A percentile compares a stretch with the other conserved stretches of the same genome.
Conservation (phyloP, 2,329 filamentous ascomycete genomes). For the Nemania sp. region DNA sequence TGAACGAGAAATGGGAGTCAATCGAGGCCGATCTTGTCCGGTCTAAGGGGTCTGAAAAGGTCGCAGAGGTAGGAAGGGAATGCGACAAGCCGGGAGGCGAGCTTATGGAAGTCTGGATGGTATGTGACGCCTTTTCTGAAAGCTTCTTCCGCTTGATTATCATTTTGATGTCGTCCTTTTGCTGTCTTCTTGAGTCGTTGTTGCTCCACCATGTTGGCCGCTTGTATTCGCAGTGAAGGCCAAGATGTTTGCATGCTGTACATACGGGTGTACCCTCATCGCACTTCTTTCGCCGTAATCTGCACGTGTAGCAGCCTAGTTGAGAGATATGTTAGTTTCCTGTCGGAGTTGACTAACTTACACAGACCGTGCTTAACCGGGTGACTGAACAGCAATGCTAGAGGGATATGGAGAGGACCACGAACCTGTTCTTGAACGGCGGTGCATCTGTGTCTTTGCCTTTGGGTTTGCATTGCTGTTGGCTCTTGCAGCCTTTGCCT, state of each 20-base stretch:
- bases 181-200: slow-evolving; percentile 82
- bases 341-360: slow-evolving; percentile 39
- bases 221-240: slow-evolving; percentile 94
- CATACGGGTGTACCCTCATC: slow-evolving; percentile 73
- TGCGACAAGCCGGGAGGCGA: slow-evolving; percentile 84
- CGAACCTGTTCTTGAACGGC: slow-evolving; percentile 93
- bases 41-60: slow-evolving; percentile 79
- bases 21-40: slow-evolving; percentile 81
- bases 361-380: slow-evolving; percentile 38
- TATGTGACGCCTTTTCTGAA: slow-evolving; percentile 80
- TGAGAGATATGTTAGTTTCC: slow-evolving; percentile 50
- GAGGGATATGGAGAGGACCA: slow-evolving; percentile 50
- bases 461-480: slow-evolving; percentile 67
- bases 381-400: slow-evolving; percentile 39
- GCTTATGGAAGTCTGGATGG: slow-evolving; percentile 67
- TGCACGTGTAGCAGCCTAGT: slow-evolving; percentile 75
- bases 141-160: slow-evolving; percentile 98
- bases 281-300: slow-evolving; percentile 76
- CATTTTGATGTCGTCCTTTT: slow-evolving; percentile 97
- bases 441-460: slow-evolving; percentile 87
- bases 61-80: slow-evolving; percentile 83
- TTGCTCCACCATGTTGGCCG: slow-evolving; percentile 98
- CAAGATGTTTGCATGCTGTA: slow-evolving; percentile 78
- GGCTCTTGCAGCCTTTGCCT: slow-evolving; percentile 69
- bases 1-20: slow-evolving; percentile 84